These are phyloP conservation scores for Venturia effusa DNA, from an alignment of 2,329 filamentous ascomycete genomes.

Conservation along the genomic window DNA sequence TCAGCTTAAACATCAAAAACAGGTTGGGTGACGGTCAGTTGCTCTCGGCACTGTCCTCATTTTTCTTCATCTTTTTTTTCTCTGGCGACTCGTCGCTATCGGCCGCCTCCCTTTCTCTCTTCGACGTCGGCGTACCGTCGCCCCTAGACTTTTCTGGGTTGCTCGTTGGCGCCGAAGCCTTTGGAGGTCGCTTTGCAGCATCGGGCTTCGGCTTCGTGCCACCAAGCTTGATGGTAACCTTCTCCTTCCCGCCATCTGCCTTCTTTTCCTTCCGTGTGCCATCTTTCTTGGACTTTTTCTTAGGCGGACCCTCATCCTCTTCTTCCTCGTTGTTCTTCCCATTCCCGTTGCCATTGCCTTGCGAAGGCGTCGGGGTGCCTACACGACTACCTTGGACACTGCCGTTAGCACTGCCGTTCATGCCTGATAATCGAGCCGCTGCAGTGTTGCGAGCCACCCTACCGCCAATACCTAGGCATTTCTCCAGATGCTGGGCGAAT, in stretches of 20 bases:
- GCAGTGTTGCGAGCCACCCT: constrained; percentile 39
- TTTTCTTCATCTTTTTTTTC: constrained; percentile 2
- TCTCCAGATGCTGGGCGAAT: constrained; percentile 50
- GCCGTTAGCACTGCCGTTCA: constrained; percentile 23
- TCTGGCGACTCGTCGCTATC: neutral
- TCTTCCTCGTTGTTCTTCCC: constrained; percentile 5
- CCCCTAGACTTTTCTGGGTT: constrained; percentile 2
- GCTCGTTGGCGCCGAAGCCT: neutral
- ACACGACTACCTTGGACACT: constrained; percentile 28
- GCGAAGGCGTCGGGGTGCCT: constrained; percentile 28
- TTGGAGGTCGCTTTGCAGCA: constrained; percentile 3
- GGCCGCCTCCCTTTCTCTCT: neutral
- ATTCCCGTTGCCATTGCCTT: constrained; percentile 2
- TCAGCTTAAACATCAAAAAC: no score
- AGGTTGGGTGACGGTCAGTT: neutral
- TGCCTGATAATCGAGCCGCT: constrained; percentile 33
- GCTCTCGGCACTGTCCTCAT: neutral
- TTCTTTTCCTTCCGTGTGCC: constrained; percentile 10
- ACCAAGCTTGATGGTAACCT: constrained; percentile 10
- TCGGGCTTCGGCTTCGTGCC: neutral
- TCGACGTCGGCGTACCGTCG: neutral
- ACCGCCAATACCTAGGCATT: constrained; percentile 48
- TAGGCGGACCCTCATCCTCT: constrained; percentile 7
- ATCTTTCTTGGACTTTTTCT: constrained; percentile 10
- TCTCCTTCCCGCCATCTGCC: constrained; percentile 5